Evolutionary conservation across 495 filamentous ascomycete genomes (phyloP), one percentile per base, ranked within the genome.

Genomic region (Talaromyces trachyspermus): DNA sequence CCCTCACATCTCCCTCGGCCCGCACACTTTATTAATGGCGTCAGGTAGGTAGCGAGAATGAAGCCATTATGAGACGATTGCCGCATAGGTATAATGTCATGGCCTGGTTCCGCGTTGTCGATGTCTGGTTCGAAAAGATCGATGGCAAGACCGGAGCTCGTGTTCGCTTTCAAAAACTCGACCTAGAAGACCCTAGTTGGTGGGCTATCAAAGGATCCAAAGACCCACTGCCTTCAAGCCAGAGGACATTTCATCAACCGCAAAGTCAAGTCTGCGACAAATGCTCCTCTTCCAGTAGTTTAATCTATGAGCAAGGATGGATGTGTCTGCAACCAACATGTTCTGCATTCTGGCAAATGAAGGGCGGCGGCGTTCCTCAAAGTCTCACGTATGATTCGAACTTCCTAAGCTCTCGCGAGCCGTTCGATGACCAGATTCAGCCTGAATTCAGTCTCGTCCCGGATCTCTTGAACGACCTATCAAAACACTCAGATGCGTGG

Each of bases 111-210:
- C 77, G 81, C 23, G 63, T 88, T 14, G 86, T 83, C 0, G 64
- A 85, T 26, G 63, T 89, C 1, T 95, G 89, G 89, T 66, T 57
- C 12, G 88, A 95, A 54, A 75, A 68, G 38, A 54, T 60, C 3
- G 56, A 66, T 1, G 48, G 60, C 0, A 65, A 73, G 14, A 70
- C 57, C 0, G 59, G 72, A 0, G 72, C 74, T 50, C 81, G 75
- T 51, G 70, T 84, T 12, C 76, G 88, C 4, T 74, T 90, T 19
- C 80, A 95, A 60, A 89, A 90, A 52, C 58, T 88, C 2, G 60
- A 86, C 15, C 60, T 81, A 1, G 30, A 51, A 0, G 52, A 63
- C 15, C 68, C 69, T 24, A 84, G 86, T 33, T 95, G 89, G 89
- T 91, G 85, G 83, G 62, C 76, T 12, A 59, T 70, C 1, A 57